Evolutionary conservation across 1,284 basidiomycete genomes (phyloP), one percentile per base, ranked within the genome.

Genomic region (Ustilago shanxiensis): DNA sequence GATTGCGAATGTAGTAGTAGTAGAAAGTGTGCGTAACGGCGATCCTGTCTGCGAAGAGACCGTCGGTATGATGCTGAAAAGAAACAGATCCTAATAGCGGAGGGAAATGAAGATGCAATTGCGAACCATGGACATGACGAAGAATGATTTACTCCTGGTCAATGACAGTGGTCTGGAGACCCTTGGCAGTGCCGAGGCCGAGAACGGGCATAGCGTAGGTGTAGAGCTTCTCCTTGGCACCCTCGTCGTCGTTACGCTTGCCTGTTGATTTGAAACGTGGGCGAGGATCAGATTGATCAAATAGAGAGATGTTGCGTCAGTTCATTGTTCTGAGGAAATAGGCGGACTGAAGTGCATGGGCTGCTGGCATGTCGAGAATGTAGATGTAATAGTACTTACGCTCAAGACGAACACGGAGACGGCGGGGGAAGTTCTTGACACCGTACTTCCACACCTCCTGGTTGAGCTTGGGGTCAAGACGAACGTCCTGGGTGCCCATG

Each of bases 171-270:
- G 84, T 85, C 64, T 85, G 79, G 55, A 84, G 81, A 53, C 84
- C 84, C 80, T 85, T 83, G 83, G 72, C 69, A 72, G 80, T 81
- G 76, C 82, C 83, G 71, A 85, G 83, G 64, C 84, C 84, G 65
- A 84, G 77, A 29, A 85, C 80, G 47, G 79, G 82, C 49, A 84
- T 76, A 59, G 78, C 83, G 79, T 83, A 82, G 56, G 82, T 84
- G 82, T 84, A 85, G 53, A 85, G 83, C 80, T 83, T 84, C 83
- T 85, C 84, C 83, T 85, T 85, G 64, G 84, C 84, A 53, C 81
- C 81, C 80, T 85, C 84, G 77, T 85, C 84, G 78, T 85, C 84
- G 79, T 85, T 85, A 64, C 84, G 83, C 83, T 84, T 85, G 73
- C 41, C 41, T 44, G n/a, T 44, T 44, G 41, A 11, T 44, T 44